Evolutionary conservation across 169 alveolate genomes (phyloP).

Genomic region (Perkinsus olseni): DNA sequence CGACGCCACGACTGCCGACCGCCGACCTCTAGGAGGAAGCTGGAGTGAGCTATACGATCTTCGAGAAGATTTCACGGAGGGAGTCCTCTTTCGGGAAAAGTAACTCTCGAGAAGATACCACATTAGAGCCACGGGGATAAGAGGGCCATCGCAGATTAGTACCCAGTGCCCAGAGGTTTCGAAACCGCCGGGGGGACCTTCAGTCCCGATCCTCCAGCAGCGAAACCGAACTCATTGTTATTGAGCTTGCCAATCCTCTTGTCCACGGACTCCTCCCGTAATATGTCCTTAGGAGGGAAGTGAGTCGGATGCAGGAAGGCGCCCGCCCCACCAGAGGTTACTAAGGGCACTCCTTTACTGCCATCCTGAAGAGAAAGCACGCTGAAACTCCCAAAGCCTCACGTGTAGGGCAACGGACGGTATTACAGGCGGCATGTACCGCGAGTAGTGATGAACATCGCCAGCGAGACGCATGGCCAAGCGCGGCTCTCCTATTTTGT

Average conservation of each 20-base stretch:
- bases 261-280: neutral
- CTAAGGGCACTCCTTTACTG: slow-evolving; percentile 2
- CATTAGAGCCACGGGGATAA: too few species aligned
- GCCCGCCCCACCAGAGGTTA: slow-evolving; percentile 10
- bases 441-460: slow-evolving; percentile 10
- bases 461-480: slow-evolving; percentile 13
- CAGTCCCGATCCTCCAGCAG: neutral
- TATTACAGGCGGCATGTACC: neutral
- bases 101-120: too few species aligned
- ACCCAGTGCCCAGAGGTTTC: neutral
- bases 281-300: neutral
- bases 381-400: neutral
- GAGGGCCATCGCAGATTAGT: neutral
- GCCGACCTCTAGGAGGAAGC: too few species aligned
- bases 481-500: neutral
- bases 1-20: too few species aligned
- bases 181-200: neutral
- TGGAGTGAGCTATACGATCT: too few species aligned
- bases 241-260: neutral
- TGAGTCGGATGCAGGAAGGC: slow-evolving; percentile 16
- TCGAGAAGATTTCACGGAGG: too few species aligned
- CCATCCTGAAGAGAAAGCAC: neutral
- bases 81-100: too few species aligned
- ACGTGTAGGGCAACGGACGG: neutral
- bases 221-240: neutral